These are phyloP conservation scores for Phylloporus arenicola DNA, from an alignment of 768 basidiomycete species.

Conservation along the genomic window DNA sequence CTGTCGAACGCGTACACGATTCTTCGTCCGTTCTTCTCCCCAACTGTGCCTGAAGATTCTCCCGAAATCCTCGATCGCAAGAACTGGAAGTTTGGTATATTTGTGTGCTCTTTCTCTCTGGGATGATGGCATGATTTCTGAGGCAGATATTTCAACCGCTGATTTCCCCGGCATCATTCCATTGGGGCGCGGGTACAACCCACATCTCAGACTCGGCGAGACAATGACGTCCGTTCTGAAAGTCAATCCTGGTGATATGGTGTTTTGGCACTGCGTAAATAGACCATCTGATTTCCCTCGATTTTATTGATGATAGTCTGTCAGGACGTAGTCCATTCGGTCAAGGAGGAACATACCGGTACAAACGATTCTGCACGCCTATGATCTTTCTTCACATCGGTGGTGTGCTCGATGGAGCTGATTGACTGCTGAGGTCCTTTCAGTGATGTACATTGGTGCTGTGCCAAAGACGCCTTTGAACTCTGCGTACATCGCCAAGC, in stretches of 20 bases:
- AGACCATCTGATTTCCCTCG: neutral
- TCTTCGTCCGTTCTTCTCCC: slow-evolving; percentile 71
- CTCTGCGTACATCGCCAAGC: slow-evolving; percentile 53
- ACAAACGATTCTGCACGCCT: slow-evolving; percentile 50
- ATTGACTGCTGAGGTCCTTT: neutral
- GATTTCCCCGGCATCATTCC: slow-evolving; percentile 49
- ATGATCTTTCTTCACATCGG: neutral
- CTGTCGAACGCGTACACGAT: slow-evolving; percentile 70
- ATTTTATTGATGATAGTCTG: neutral
- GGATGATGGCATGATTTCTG: slow-evolving; percentile 8
- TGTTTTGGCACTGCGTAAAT: slow-evolving; percentile 68
- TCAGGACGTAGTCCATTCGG: slow-evolving; percentile 43
- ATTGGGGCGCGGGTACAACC: slow-evolving; percentile 36
- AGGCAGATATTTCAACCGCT: slow-evolving; percentile 40
- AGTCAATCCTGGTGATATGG: slow-evolving; percentile 71
- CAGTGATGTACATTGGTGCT: slow-evolving; percentile 77
- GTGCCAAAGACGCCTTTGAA: slow-evolving; percentile 63
- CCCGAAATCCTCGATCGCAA: slow-evolving; percentile 42
- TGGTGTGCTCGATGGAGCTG: neutral
- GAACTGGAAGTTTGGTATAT: slow-evolving; percentile 48
- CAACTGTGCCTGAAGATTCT: slow-evolving; percentile 36
- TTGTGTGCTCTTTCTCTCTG: slow-evolving; percentile 20
- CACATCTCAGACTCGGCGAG: slow-evolving; percentile 56
- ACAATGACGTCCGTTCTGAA: slow-evolving; percentile 69
- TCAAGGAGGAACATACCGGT: slow-evolving; percentile 50